phyloP scores from a whole-genome alignment of 148 eudicot genomes.

The Persicaria maculosa region DNA sequence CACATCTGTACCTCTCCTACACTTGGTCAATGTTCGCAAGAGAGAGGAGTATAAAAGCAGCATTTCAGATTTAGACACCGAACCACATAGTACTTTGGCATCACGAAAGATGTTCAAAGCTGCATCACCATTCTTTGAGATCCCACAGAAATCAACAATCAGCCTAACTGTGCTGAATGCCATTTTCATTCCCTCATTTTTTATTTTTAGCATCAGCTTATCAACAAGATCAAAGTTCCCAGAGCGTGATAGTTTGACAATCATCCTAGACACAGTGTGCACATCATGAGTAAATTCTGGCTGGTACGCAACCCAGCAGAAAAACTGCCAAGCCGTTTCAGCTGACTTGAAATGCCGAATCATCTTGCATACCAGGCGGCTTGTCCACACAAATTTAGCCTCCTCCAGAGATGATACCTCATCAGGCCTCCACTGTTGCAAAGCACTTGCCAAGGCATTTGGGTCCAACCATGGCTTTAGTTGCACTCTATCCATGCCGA shows the following conservation, averaged over 20 bases:
- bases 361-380: constrained; percentile 80
- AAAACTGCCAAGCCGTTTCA: constrained; percentile 73
- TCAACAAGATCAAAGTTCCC: constrained; percentile 53
- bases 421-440: constrained; percentile 53
- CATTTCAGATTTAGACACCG: constrained; percentile 30
- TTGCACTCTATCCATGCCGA: constrained; percentile 25
- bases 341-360: constrained; percentile 57
- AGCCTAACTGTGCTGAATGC: constrained; percentile 47
- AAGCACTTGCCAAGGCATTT: constrained; percentile 71
- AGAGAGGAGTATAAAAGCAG: constrained; percentile 64
- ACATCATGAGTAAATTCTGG: constrained; percentile 71
- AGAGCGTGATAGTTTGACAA: constrained; percentile 45
- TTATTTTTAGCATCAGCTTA: constrained; percentile 40
- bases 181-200: constrained; percentile 47
- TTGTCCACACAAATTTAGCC: constrained; percentile 81
- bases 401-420: constrained; percentile 66
- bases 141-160: constrained; percentile 64
- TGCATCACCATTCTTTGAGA: constrained; percentile 53
- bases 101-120: constrained; percentile 56
- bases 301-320: constrained; percentile 72
- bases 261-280: constrained; percentile 65
- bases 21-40: constrained; percentile 65
- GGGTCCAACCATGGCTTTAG: constrained; percentile 93
- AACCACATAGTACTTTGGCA: constrained; percentile 43
- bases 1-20: constrained; percentile 48